Percentiles rank a stretch among this genome's conserved stretches.
Conservation (phyloP, 1,284 basidiomycete genomes). For the Xerocomus minutiporus region DNA sequence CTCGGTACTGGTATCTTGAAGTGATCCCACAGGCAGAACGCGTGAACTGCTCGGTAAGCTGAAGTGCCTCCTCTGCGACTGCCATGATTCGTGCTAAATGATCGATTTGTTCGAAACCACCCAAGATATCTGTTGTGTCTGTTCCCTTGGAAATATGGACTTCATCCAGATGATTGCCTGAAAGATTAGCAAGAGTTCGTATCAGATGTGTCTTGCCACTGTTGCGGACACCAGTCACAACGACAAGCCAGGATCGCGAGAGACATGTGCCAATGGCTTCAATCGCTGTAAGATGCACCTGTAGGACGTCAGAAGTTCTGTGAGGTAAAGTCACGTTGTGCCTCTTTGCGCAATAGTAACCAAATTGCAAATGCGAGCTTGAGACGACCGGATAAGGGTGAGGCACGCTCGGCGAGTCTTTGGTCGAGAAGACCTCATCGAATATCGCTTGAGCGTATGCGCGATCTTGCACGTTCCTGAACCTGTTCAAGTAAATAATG, state of each 20-base stretch:
- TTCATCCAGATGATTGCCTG: constrained; percentile 69
- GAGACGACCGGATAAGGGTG: constrained; percentile 34
- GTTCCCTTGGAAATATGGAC: constrained; percentile 84
- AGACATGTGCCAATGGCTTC: constrained; percentile 79
- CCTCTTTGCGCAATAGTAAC: constrained; percentile 58
- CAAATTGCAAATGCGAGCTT: constrained; percentile 69
- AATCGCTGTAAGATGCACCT: constrained; percentile 61
- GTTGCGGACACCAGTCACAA: constrained; percentile 73
- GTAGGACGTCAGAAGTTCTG: constrained; percentile 52
- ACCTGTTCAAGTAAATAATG: constrained; percentile 81
- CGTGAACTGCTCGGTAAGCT: constrained; percentile 39
- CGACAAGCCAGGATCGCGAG: constrained; percentile 81
- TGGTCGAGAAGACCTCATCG: constrained; percentile 51
- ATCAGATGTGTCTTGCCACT: constrained; percentile 83
- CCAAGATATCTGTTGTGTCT: constrained; percentile 92
- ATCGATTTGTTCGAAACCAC: constrained; percentile 93
- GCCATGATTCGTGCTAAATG: constrained; percentile 36
- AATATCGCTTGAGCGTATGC: constrained; percentile 60
- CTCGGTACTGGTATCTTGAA: constrained; percentile 22
- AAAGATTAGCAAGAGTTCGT: constrained; percentile 65
- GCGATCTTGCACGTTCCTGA: constrained; percentile 73
- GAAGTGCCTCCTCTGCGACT: constrained; percentile 40
- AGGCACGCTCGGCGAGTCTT: constrained; percentile 15
- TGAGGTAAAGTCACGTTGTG: constrained; percentile 35
- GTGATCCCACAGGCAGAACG: constrained; percentile 37